Base-by-base conservation (phyloP, 805 yeast species). In the Candida awuae region DNA sequence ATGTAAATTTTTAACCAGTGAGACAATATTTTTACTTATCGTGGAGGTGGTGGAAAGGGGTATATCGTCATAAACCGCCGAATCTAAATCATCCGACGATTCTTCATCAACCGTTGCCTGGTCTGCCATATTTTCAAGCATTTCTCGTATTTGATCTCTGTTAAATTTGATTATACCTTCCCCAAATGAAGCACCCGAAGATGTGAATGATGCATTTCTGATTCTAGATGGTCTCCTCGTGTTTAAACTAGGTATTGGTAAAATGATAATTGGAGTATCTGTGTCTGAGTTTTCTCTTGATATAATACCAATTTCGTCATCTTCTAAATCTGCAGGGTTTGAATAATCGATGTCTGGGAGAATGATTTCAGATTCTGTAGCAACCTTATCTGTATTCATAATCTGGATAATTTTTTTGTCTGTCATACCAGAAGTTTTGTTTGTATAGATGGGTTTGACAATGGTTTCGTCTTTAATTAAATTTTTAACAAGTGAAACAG, bases 101-200 rank as follows among this genome's bases (percentile, higher is more conserved):
- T 36, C 48, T 17, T 49, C 49, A n/a, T 34, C 32, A 4, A 41
- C 36, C 16, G 43, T 48, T 4, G 43, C 41, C 14, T 41, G 41
- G 4, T 48, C 21, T 4, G 57, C 38, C 48, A 57, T 39, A n/a
- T 46, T 45, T 28, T 50, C 46, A 15, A 59, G 37, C 63, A 59
- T 59, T 35, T 56, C 61, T 15, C 60, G 41, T 16, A 59, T 57
- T 41, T 59, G 63, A 22, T 49, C 51, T 23, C 63, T 44, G 38
- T 52, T 57, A 39, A 54, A 59, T 42, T 57, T 58, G 30, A 59
- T 56, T 18, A 59, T 59, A 5, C 63, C 63, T 39, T 59, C 63
- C 15, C 63, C 63, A 41, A 59, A 59, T 12, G 62, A 58, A 14
- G 54, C 53, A 20, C 63, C 63, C 1, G 61, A 55, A 2, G 63